Conservation (phyloP, 2,329 filamentous ascomycete genomes). For the Fusarium equiseti region DNA sequence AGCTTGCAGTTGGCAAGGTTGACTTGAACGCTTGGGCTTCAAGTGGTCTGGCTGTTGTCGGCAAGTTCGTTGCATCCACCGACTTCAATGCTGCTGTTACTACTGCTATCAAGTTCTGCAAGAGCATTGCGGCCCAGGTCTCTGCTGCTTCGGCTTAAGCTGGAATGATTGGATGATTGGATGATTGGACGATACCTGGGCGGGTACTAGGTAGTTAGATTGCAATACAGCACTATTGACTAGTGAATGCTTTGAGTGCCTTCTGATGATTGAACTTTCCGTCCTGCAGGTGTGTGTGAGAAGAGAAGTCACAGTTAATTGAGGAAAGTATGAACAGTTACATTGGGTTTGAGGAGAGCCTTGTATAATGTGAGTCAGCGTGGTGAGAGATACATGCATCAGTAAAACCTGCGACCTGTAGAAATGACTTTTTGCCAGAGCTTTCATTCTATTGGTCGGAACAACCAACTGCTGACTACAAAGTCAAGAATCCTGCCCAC, state of each 20-base stretch:
- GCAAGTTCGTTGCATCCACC: background rate
- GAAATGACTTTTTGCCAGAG: no score
- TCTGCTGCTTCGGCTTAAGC: background rate
- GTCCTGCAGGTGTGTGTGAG: no score
- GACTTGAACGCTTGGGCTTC: background rate
- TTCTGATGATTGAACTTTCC: no score
- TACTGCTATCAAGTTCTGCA: background rate
- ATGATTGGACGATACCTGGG: background rate
- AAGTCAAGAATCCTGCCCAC: no score
- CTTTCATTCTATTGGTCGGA: no score
- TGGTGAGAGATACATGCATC: no score
- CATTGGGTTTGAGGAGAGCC: no score
- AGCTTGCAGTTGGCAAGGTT: background rate
- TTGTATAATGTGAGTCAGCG: no score
- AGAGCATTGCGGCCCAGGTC: background rate
- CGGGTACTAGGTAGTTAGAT: background rate
- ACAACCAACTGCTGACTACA: no score
- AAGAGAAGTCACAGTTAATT: no score
- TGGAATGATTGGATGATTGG: background rate
- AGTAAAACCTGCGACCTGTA: no score
- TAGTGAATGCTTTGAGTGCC: background rate
- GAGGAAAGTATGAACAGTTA: no score
- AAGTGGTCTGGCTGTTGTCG: background rate
- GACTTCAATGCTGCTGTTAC: background rate
- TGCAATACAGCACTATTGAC: background rate